phyloP scores from a whole-genome alignment of 2,329 filamentous ascomycete genomes.

The Botryosphaeria dothidea region DNA sequence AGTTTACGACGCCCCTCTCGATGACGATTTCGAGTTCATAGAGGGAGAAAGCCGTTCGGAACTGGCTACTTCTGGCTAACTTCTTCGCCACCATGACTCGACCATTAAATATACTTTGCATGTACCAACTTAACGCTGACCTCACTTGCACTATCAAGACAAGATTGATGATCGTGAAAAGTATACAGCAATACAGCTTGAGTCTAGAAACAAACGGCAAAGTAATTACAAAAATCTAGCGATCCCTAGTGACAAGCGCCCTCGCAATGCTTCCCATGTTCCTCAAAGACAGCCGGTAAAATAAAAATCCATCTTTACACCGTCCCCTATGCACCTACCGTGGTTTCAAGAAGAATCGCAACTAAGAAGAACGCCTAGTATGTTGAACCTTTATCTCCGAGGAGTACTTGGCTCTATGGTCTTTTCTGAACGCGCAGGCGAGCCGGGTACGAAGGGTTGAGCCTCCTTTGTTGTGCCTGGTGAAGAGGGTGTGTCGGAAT shows the following conservation, averaged over 20 bases:
- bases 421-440: slow-evolving; percentile 3
- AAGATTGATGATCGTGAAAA: neutral
- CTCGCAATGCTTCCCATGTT: slow-evolving; percentile 1
- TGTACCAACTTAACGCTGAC: neutral
- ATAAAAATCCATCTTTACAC: neutral
- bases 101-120: neutral
- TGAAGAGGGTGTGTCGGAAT: slow-evolving; percentile 13
- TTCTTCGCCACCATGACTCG: neutral
- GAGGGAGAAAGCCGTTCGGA: neutral
- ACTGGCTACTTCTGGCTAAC: neutral
- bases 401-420: neutral
- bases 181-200: neutral
- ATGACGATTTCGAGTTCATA: neutral
- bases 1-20: neutral
- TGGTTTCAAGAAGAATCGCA: neutral
- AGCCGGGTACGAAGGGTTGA: slow-evolving; percentile 1
- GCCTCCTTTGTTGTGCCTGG: neutral
- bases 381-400: neutral
- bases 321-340: slow-evolving; percentile 1
- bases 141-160: neutral
- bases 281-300: neutral
- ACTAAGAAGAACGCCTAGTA: neutral
- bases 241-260: slow-evolving; percentile 1
- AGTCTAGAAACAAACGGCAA: neutral
- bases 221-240: slow-evolving; percentile 1